These are phyloP conservation scores for Mrakiaceae sp. DNA, from an alignment of 1,284 basidiomycete genomes.

Conservation along the genomic window DNA sequence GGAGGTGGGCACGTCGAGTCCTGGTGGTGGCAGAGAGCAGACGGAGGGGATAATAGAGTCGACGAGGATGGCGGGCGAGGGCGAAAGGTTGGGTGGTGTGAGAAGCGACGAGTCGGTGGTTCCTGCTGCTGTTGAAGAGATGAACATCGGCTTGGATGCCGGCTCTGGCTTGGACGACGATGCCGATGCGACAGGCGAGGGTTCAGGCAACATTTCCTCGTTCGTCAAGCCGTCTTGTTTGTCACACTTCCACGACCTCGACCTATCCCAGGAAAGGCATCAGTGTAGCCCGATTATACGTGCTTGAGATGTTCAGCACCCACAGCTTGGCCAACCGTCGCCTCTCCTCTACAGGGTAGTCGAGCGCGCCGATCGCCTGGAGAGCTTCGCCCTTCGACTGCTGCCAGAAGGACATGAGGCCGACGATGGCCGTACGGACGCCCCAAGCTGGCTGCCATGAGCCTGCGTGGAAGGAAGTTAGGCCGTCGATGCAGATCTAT, in stretches of 20 bases:
- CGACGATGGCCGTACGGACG: conserved; percentile 84
- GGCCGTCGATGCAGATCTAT: conserved; percentile 79
- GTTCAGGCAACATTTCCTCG: conserved; percentile 48
- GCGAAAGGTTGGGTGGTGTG: no score
- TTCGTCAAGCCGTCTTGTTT: conserved; percentile 55
- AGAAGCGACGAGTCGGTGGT: no score
- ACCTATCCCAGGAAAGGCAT: conserved; percentile 40
- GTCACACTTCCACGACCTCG: conserved; percentile 68
- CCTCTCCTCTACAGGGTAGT: conserved; percentile 65
- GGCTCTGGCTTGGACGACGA: background rate
- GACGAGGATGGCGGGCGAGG: no score
- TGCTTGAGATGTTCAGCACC: conserved; percentile 28
- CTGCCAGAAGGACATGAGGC: conserved; percentile 82
- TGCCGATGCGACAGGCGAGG: background rate
- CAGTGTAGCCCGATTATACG: background rate
- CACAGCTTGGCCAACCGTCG: conserved; percentile 67
- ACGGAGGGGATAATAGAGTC: no score
- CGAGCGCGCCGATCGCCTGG: conserved; percentile 79
- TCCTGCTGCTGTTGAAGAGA: no score
- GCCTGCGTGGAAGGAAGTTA: conserved; percentile 54
- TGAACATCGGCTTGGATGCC: background rate
- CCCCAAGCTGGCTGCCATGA: conserved; percentile 96
- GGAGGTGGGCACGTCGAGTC: no score
- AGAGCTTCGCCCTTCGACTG: conserved; percentile 68
- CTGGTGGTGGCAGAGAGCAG: no score